These are phyloP conservation scores for Wallacemonas collosoma DNA, from an alignment of 208 protist genomes.

Conservation along the genomic window DNA sequence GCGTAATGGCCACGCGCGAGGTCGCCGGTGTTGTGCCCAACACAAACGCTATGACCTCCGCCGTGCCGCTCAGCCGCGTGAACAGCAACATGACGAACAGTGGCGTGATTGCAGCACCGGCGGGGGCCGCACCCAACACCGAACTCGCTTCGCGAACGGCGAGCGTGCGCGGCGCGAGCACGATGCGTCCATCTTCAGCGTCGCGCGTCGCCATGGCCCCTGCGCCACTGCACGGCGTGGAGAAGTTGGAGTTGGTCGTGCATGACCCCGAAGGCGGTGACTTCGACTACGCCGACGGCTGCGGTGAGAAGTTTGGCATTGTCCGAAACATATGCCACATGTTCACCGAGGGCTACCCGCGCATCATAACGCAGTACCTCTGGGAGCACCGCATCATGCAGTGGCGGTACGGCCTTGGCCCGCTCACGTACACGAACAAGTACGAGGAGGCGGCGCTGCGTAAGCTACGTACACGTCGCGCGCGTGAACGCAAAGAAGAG, in stretches of 20 bases:
- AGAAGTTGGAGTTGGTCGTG: slow-evolving; percentile 60
- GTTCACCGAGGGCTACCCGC: slow-evolving; percentile 89
- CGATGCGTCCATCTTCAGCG: background rate
- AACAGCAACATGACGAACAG: slow-evolving; percentile 10
- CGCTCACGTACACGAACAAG: slow-evolving; percentile 79
- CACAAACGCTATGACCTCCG: slow-evolving; percentile 12
- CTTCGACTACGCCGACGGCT: slow-evolving; percentile 60
- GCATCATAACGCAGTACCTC: slow-evolving; percentile 89
- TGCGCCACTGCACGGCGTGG: background rate
- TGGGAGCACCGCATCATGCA: slow-evolving; percentile 83
- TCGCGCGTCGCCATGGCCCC: slow-evolving; percentile 11
- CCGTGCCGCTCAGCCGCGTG: slow-evolving; percentile 9
- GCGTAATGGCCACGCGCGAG: slow-evolving; percentile 61
- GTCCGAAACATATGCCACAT: slow-evolving; percentile 91
- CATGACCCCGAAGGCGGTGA: slow-evolving; percentile 88
- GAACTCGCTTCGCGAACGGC: background rate
- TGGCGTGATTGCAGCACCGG: background rate
- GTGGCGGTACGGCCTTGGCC: slow-evolving; percentile 68
- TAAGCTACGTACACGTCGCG: slow-evolving; percentile 55
- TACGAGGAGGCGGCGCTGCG: slow-evolving; percentile 79
- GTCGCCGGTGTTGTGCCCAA: slow-evolving; percentile 73
- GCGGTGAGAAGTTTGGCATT: slow-evolving; percentile 49
- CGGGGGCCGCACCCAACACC: too few relatives aligned
- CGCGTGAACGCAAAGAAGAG: slow-evolving; percentile 43
- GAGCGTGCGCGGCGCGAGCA: background rate